These are phyloP conservation scores for Microbotryum silenes-acaulis DNA, from an alignment of 1,284 basidiomycete species.

Conservation along the genomic window DNA sequence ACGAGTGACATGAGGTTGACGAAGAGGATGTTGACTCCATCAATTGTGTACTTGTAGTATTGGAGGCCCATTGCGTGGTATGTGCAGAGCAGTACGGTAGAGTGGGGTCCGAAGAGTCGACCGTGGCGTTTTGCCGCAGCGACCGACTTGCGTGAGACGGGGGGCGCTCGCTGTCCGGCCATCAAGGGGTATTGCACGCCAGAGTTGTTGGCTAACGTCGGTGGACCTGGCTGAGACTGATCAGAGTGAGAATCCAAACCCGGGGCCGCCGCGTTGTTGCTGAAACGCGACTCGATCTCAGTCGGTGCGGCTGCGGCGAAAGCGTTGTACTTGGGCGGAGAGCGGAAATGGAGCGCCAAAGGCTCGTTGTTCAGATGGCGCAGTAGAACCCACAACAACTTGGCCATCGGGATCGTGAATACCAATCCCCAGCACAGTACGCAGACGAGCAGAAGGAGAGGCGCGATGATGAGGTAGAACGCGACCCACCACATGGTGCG, in stretches of 20 bases:
- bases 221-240: too few relatives aligned
- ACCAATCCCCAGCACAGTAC: constrained; percentile 86
- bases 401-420: constrained; percentile 96
- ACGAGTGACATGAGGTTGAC: constrained; percentile 91
- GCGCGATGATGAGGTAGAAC: constrained; percentile 70
- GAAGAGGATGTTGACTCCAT: constrained; percentile 97
- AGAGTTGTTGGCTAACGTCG: not conserved
- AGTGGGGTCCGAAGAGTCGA: constrained; percentile 45
- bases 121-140: constrained; percentile 50
- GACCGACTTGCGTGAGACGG: constrained; percentile 38
- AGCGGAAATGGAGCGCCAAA: constrained; percentile 81
- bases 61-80: constrained; percentile 84
- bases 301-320: constrained; percentile 19
- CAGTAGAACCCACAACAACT: constrained; percentile 86
- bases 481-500: constrained; percentile 66
- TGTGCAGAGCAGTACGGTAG: constrained; percentile 85
- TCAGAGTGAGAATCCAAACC: too few relatives aligned
- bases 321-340: constrained; percentile 52
- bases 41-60: constrained; percentile 99
- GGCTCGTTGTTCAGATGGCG: constrained; percentile 74
- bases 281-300: not conserved
- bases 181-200: constrained; percentile 35
- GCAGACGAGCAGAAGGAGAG: constrained; percentile 78
- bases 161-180: constrained; percentile 42
- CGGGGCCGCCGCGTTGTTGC: too few relatives aligned